Base-by-base conservation (phyloP, 108 stramenopile genomes). In the Parmales sp. region DNA sequence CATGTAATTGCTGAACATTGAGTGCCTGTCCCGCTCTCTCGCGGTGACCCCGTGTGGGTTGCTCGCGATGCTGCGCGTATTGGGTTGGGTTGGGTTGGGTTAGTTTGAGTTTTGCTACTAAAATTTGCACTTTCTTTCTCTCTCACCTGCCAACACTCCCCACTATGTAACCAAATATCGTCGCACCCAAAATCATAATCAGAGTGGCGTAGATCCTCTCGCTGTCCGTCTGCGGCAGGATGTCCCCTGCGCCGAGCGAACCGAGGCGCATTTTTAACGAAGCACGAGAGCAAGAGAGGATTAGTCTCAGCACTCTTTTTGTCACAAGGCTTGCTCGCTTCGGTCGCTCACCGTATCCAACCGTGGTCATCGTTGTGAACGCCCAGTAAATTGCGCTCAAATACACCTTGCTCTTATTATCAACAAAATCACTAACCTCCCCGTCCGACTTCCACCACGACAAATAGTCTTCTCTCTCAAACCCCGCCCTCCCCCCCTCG, bases 351-450 rank as follows among this genome's bases (percentile, higher is more conserved):
- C 79, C 79, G 67, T 79, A 81, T 37, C 79, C 76, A 8, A 80
- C 79, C 3, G 80, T 81, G 11, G 80, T 81, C 78, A 78, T 81
- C 11, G 81, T 84, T 9, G 77, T 82, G 45, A 82, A 75, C 2
- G 78, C 72, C 78, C 74, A 84, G 77, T 84, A 84, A 6, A 81
- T 45, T 4, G 79, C 64, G 13, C 79, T 74, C 34, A 82, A 63
- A 75, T 84, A 84, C n/a, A n/a, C n/a, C 11, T 76, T 63, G 19
- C 60, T 38, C 19, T 43, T 19, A 5, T 79, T 37, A 31, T 76
- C 41, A n/a, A n/a, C n/a, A n/a, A n/a, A n/a, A n/a, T n/a, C n/a
- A n/a, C n/a, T n/a, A n/a, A n/a, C n/a, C 3, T 75, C 37, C 34
- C 31, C 66, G 9, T 43, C 26, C 38, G 19, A 9, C 66, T 46